phyloP scores from a whole-genome alignment of 2,329 filamentous ascomycete species.

The Phaeosphaeriaceae sp. region DNA sequence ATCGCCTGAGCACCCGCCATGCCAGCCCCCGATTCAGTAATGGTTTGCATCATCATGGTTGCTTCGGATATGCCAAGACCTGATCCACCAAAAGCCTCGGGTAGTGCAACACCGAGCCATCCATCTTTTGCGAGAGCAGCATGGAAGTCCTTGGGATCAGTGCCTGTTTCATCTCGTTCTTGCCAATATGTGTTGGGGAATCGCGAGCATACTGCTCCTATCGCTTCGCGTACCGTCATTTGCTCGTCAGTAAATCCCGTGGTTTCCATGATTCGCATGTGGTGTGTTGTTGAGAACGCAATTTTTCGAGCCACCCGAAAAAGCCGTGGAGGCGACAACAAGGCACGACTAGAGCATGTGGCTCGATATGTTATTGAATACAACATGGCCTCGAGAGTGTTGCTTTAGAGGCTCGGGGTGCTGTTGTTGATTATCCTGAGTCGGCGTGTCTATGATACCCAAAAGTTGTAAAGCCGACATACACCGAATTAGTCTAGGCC shows the following conservation, averaged over 20 bases:
- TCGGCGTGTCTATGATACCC: neutral
- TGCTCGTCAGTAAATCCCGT: conserved; percentile 76
- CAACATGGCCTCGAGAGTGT: conserved; percentile 4
- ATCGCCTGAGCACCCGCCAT: conserved; percentile 71
- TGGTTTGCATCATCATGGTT: conserved; percentile 86
- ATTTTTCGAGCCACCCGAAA: neutral
- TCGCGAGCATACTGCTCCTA: conserved; percentile 70
- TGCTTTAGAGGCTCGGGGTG: too few relatives aligned
- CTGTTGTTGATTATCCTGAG: too few relatives aligned
- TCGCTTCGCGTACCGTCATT: conserved; percentile 72
- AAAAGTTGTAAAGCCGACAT: neutral
- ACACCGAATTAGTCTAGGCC: neutral
- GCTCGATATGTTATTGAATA: neutral
- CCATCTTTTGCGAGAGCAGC: conserved; percentile 75
- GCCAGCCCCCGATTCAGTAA: conserved; percentile 77
- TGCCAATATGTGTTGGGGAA: conserved; percentile 80
- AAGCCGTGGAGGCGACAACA: neutral
- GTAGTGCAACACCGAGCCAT: conserved; percentile 82
- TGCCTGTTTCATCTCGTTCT: conserved; percentile 70
- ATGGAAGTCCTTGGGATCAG: conserved; percentile 78
- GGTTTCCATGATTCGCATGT: conserved; percentile 69
- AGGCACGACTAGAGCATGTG: neutral
- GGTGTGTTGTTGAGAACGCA: conserved; percentile 39
- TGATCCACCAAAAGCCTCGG: conserved; percentile 74
- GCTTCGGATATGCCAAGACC: conserved; percentile 81